Conservation (phyloP, 2,329 filamentous ascomycete species). For the Claviceps pazoutovae region DNA sequence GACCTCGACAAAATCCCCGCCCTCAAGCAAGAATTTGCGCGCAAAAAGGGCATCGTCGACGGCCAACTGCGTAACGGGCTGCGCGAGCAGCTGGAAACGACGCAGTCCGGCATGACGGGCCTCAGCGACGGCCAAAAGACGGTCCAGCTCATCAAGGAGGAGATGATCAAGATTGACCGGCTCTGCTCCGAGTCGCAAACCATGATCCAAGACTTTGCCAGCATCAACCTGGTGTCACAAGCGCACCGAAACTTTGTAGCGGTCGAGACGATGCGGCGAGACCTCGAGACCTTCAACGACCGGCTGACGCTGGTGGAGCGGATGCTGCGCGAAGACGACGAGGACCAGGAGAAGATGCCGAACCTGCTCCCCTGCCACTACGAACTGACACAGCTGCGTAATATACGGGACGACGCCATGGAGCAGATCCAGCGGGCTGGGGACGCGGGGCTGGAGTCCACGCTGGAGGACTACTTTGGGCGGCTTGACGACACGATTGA, state of each 20-base stretch:
- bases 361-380: slow-evolving; percentile 84
- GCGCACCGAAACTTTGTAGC: slow-evolving; percentile 94
- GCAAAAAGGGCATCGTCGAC: slow-evolving; percentile 88
- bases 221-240: slow-evolving; percentile 82
- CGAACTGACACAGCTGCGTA: slow-evolving; percentile 78
- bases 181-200: slow-evolving; percentile 93
- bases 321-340: slow-evolving; percentile 71
- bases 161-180: slow-evolving; percentile 97
- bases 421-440: slow-evolving; percentile 77
- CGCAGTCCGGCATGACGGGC: slow-evolving; percentile 81
- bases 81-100: slow-evolving; percentile 85
- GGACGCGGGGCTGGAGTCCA: slow-evolving; percentile 62
- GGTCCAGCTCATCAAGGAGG: slow-evolving; percentile 86
- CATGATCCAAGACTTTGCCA: slow-evolving; percentile 92
- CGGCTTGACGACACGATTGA: slow-evolving; percentile 76
- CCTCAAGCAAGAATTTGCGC: slow-evolving; percentile 81
- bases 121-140: slow-evolving; percentile 84
- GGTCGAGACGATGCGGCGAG: slow-evolving; percentile 83
- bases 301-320: slow-evolving; percentile 62
- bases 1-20: slow-evolving; percentile 91
- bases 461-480: slow-evolving; percentile 79
- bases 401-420: slow-evolving; percentile 92
- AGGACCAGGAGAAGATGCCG: slow-evolving; percentile 77
- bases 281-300: slow-evolving; percentile 75
- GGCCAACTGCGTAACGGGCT: slow-evolving; percentile 77